Evolutionary conservation across 2,329 filamentous ascomycete species (phyloP), one percentile per base, ranked within the genome.

Genomic region (Xylariaceae sp.): DNA sequence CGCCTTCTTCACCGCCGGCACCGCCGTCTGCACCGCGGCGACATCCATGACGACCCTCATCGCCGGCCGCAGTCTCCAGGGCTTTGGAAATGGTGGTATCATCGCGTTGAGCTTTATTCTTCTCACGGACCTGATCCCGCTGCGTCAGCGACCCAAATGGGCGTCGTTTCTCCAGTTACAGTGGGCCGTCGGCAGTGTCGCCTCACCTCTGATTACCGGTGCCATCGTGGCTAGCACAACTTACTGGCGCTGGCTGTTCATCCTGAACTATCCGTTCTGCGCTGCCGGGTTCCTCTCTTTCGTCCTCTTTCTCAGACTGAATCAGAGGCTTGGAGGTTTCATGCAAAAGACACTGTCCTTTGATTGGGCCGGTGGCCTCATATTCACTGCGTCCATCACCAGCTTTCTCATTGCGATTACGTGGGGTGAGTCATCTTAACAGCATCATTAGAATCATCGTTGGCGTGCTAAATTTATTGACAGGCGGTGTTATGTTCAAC

Each of bases 91-190:
- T 32, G 57, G 57, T 7, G 65, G 65, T 5, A 58, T 63, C 40
- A 44, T 47, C 46, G 56, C 64, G 20, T 52, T 70, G 45, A 54
- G 44, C 20, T 61, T 67, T 42, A 59, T 65, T 20, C 50, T 70
- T 40, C 55, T 68, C 18, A 78, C 73, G 48, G 81, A 84, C 56
- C 63, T 83, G 2, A 73, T 82, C 0, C 78, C 80, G 0, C 63
- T 84, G 9, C 67, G 75, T 1, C 71, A 81, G 56, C 67, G 80
- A 50, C 75, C 75, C 3, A 73, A 72, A 6, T 81, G 48, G 65
- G 75, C 44, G 66, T 59, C 44, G 7, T 59, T 74, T 18, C 56
- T 75, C 5, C 48, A 70, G 41, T 48, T 65, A n/a, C 60, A 73
- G 1, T 70, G 67, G 48, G 69, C 67, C 14, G 51, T 78, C 2